A percentile compares a stretch with the other conserved stretches of the same genome.
phyloP scores from a whole-genome alignment of 169 alveolate species.

The Plasmodium cynomolgi region DNA sequence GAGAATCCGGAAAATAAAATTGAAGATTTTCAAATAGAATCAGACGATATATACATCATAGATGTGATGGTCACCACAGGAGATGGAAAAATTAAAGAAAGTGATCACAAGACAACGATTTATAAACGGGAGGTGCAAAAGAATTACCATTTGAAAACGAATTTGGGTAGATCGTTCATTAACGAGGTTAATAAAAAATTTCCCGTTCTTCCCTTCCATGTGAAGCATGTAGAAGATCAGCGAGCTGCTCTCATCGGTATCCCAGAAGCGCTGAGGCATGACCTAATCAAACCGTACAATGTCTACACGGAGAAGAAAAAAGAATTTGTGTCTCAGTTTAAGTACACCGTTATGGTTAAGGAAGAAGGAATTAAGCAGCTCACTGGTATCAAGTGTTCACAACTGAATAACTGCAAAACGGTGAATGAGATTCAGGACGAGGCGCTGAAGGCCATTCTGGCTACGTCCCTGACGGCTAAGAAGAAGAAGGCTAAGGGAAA shows the following conservation, averaged over 20 bases:
- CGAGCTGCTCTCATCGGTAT: conserved; percentile 92
- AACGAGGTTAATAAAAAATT: conserved; percentile 91
- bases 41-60: conserved; percentile 94
- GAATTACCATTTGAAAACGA: conserved; percentile 93
- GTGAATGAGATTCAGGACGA: conserved; percentile 49
- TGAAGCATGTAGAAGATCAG: conserved; percentile 86
- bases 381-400: conserved; percentile 80
- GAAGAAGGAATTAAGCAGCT: conserved; percentile 91
- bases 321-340: conserved; percentile 95
- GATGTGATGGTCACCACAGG: conserved; percentile 96
- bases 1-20: conserved; percentile 93
- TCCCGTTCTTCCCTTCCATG: conserved; percentile 89
- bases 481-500: conserved; percentile 30
- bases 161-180: conserved; percentile 94
- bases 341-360: conserved; percentile 91
- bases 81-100: conserved; percentile 93
- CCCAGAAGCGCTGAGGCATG: conserved; percentile 96
- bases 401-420: conserved; percentile 54
- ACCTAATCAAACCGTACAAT: conserved; percentile 94
- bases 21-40: conserved; percentile 94
- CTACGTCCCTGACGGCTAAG: conserved; percentile 8
- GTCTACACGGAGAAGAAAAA: conserved; percentile 92
- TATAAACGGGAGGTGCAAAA: conserved; percentile 96
- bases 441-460: conserved; percentile 17
- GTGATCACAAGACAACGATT: conserved; percentile 93